Conservation (phyloP, 495 filamentous ascomycete genomes). For the Penicillium lividum region DNA sequence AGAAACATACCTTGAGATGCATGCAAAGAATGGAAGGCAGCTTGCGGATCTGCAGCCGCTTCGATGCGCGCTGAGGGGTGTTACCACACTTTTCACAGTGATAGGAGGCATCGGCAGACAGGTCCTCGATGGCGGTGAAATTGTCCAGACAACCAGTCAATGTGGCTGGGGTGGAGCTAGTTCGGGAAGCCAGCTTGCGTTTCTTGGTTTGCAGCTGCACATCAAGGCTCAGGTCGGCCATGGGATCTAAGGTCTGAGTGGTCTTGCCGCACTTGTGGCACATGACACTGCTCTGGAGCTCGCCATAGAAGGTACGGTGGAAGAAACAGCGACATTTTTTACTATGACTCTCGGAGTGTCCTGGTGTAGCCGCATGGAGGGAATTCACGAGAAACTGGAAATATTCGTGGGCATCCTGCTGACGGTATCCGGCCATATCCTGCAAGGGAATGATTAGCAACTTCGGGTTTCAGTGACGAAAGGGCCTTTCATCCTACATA, state of each 20-base stretch:
- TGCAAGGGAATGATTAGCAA: constrained; percentile 51
- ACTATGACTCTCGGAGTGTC: constrained; percentile 50
- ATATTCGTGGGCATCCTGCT: constrained; percentile 95
- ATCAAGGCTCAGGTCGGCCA: constrained; percentile 83
- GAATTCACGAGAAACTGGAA: constrained; percentile 90
- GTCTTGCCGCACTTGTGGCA: constrained; percentile 79
- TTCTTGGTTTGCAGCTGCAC: constrained; percentile 60
- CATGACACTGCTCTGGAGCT: constrained; percentile 81
- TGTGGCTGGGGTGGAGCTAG: constrained; percentile 48
- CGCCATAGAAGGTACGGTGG: constrained; percentile 85
- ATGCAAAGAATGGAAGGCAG: constrained; percentile 87
- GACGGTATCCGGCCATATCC: constrained; percentile 84
- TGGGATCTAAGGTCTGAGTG: constrained; percentile 77
- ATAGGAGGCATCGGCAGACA: constrained; percentile 70
- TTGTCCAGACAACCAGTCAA: constrained; percentile 78
- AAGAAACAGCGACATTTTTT: constrained; percentile 80
- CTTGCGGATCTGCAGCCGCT: constrained; percentile 75
- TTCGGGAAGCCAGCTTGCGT: constrained; percentile 47
- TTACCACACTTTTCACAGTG: constrained; percentile 75
- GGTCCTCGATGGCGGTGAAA: constrained; percentile 70
- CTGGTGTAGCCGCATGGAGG: constrained; percentile 59
- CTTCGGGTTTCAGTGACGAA: not conserved
- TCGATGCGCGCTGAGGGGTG: constrained; percentile 67
- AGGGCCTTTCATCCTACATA: constrained; percentile 9
- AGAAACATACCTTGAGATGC: constrained; percentile 73